Base-by-base conservation (phyloP, 345 rosid genomes). In the Bruguiera parviflora region DNA sequence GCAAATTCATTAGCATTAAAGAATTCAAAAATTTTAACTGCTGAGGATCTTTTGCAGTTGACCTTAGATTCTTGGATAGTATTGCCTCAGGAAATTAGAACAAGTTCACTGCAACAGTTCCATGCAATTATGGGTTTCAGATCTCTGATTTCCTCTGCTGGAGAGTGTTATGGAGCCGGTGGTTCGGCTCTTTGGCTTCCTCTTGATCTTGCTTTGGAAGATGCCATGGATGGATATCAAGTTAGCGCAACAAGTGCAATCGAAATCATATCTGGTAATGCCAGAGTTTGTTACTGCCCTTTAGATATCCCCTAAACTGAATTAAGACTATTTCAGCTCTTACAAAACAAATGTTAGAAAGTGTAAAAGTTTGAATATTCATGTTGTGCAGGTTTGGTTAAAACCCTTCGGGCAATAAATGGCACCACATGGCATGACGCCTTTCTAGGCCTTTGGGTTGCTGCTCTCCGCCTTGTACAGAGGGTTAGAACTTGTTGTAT, bases 391-490 rank as follows among this genome's bases (percentile, higher is more conserved):
- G 99, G 93, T 83, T 82, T 90, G 72, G 85, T 88, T 53, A 95
- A 92, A 83, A 89, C 97, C 69, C 83, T 95, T 81, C 96, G 81
- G 80, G 94, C 96, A 63, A 86, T 84, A 70, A 88, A 92, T 69
- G 74, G 82, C 68, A 83, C 96, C 61, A 73, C 89, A 62, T 95
- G 97, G 97, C 92, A 88, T 71, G 89, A 90, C 72, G 83, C 97
- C 58, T 90, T 95, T 82, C 74, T 92, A 53, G 96, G 93, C 70
- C 84, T 95, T 71, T 95, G 99, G 99, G 82, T 92, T 79, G 88
- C 99, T 60, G 89, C 97, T 75, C 80, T 95, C 66, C 92, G 99
- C 70, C 96, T 92, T 77, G 88, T 95, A 78, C 99, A 95, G 75
- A 86, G 99, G 96, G 99, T 75, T 33, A 65, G 73, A 52, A 64